phyloP scores from a whole-genome alignment of 345 rosid species.

The Erucastrum elatum region DNA sequence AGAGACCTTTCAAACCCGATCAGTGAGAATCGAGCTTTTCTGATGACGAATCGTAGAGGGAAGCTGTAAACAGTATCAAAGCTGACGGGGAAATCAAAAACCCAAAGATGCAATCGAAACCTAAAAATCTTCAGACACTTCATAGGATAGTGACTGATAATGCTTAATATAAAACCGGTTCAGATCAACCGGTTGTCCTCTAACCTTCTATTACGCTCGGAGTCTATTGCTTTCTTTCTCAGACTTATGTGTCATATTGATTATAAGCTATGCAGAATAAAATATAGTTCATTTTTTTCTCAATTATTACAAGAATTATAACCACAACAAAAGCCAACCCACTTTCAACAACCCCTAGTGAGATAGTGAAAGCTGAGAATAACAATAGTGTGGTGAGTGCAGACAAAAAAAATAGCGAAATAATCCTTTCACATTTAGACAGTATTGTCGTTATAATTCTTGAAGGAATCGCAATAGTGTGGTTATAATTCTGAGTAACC shows the following conservation, averaged over 20 bases:
- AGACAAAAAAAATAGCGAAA: too few relatives aligned
- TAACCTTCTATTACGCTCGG: neutral
- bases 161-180: neutral
- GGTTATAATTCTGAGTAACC: too few relatives aligned
- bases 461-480: too few relatives aligned
- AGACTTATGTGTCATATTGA: too few relatives aligned
- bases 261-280: neutral
- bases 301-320: neutral
- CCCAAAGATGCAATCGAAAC: neutral
- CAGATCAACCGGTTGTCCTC: neutral
- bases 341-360: too few relatives aligned
- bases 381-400: too few relatives aligned
- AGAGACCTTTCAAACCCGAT: neutral
- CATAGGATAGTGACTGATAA: neutral
- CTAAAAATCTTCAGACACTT: neutral
- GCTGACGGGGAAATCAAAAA: neutral
- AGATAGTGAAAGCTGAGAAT: too few relatives aligned
- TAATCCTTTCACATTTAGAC: too few relatives aligned
- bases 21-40: neutral
- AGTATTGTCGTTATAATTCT: too few relatives aligned
- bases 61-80: neutral
- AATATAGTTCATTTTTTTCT: neutral
- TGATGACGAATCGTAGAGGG: neutral
- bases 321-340: too few relatives aligned
- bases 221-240: neutral